Evolutionary conservation across 2,329 filamentous ascomycete genomes (phyloP).

Genomic region (Fusarium mundagurra): DNA sequence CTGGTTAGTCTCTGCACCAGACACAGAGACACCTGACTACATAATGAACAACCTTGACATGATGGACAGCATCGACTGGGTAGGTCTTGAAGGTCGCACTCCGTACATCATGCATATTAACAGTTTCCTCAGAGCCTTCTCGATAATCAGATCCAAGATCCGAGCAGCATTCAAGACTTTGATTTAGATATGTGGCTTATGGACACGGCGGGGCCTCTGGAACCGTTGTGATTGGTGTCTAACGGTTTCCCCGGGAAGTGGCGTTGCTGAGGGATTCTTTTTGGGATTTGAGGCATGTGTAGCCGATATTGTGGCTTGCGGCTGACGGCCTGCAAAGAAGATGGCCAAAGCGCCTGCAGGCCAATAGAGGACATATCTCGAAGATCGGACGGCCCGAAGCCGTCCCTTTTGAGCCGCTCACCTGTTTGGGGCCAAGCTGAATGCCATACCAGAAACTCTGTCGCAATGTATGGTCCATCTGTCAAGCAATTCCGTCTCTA

Average conservation of each 20-base stretch:
- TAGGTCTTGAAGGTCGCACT: background rate
- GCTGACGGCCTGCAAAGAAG: background rate
- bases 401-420: background rate
- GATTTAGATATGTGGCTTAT: slow-evolving; percentile 29
- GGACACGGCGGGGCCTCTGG: background rate
- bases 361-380: background rate
- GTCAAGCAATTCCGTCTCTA: background rate
- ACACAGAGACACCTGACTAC: rapidly evolving
- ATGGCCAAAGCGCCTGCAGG: rapidly evolving
- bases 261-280: background rate
- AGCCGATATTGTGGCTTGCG: background rate
- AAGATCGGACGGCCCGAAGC: background rate
- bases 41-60: background rate
- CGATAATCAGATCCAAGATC: slow-evolving; percentile 24
- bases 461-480: background rate
- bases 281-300: rapidly evolving
- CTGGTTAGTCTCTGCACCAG: background rate
- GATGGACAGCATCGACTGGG: slow-evolving; percentile 37
- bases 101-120: rapidly evolving
- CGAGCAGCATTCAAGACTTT: background rate
- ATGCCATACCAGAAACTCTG: rapidly evolving
- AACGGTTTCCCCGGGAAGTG: background rate
- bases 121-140: background rate
- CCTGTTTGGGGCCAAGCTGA: rapidly evolving
- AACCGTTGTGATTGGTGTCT: background rate